These are phyloP conservation scores for Cubamyces lactineus DNA, from an alignment of 768 basidiomycete genomes.

Conservation along the genomic window DNA sequence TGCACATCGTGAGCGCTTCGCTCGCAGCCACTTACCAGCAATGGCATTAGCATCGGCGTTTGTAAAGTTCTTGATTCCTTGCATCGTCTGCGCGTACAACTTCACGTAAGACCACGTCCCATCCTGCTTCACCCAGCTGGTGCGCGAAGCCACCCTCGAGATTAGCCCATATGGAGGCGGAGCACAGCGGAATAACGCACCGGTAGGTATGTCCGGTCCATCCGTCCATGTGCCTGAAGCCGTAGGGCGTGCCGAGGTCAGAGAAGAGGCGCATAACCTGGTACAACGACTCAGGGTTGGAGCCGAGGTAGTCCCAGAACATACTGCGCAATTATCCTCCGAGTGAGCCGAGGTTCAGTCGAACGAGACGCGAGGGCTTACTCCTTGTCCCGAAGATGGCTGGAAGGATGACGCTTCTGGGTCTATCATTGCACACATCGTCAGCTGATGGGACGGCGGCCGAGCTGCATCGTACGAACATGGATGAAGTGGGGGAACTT, in stretches of 20 bases:
- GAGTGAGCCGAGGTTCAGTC: conserved; percentile 6
- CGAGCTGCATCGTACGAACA: conserved; percentile 11
- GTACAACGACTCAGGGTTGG: conserved; percentile 51
- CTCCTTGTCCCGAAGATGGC: conserved; percentile 48
- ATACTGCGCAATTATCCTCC: conserved; percentile 29
- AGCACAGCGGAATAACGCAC: conserved; percentile 10
- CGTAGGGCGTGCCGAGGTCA: conserved; percentile 61
- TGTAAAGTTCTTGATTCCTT: conserved; percentile 42
- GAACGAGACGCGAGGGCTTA: conserved; percentile 19
- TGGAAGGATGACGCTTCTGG: conserved; percentile 52
- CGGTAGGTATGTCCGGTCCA: conserved; percentile 56
- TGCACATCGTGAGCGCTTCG: background rate
- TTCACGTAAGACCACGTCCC: conserved; percentile 60
- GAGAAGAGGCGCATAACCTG: conserved; percentile 53
- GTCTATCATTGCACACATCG: conserved; percentile 38
- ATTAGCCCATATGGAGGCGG: background rate
- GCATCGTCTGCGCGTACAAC: conserved; percentile 38
- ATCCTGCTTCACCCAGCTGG: conserved; percentile 44
- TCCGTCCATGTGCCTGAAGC: conserved; percentile 50
- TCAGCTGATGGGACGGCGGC: background rate
- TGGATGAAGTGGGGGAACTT: conserved; percentile 55
- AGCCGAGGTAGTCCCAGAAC: conserved; percentile 51
- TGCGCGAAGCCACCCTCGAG: background rate
- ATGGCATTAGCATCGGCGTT: conserved; percentile 39
- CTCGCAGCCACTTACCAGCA: conserved; percentile 36